phyloP scores from a whole-genome alignment of 257 asterid genomes.

The Salvia rosmarinus region DNA sequence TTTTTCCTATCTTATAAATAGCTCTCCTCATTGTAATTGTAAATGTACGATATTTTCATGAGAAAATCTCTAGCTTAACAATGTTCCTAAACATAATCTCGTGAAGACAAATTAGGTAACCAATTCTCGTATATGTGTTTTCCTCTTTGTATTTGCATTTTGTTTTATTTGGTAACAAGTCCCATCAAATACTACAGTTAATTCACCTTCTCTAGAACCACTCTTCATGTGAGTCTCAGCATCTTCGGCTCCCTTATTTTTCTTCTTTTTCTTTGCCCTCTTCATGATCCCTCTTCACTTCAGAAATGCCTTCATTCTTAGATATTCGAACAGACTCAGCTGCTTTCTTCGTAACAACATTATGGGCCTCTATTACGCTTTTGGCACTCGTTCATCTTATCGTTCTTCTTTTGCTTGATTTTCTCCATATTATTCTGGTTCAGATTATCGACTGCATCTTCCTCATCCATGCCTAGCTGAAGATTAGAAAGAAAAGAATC shows the following conservation, averaged over 20 bases:
- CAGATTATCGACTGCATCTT: background rate
- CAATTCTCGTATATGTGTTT: no score
- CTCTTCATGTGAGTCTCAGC: conserved; percentile 15
- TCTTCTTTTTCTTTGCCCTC: conserved; percentile 21
- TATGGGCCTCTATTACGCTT: conserved; percentile 17
- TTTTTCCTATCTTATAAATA: no score
- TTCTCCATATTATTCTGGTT: conserved; percentile 29
- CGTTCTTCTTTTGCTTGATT: conserved; percentile 21
- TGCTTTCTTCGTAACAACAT: background rate
- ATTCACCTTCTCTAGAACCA: conserved; percentile 19
- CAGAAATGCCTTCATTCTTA: no score
- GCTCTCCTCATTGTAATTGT: no score
- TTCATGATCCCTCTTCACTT: conserved; percentile 21
- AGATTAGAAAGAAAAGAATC: conserved; percentile 3
- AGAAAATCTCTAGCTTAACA: no score
- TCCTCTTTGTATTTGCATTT: no score
- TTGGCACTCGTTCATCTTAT: background rate
- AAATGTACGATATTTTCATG: no score
- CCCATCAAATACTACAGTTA: conserved; percentile 9
- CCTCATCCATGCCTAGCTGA: conserved; percentile 31
- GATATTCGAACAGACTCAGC: conserved; percentile 15
- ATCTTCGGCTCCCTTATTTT: conserved; percentile 20
- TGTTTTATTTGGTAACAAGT: no score
- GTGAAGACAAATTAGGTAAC: no score
- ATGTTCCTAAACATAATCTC: no score